phyloP scores from a whole-genome alignment of 2,329 filamentous ascomycete species.

The Fusarium sp. region DNA sequence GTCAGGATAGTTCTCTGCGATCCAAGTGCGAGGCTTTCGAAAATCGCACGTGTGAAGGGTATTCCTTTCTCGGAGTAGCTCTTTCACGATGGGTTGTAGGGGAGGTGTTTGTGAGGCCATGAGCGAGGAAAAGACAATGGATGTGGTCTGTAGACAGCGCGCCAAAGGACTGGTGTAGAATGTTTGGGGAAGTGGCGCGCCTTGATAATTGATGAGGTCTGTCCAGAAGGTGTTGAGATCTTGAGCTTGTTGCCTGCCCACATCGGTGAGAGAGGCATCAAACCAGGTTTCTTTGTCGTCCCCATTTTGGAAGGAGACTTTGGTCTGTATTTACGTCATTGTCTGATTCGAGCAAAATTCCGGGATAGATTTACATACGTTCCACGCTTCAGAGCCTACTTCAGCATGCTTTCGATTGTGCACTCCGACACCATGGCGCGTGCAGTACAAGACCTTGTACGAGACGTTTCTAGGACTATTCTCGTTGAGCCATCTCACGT shows the following conservation, averaged over 20 bases:
- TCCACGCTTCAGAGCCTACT: conserved; percentile 71
- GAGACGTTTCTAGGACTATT: conserved; percentile 58
- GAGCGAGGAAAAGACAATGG: conserved; percentile 64
- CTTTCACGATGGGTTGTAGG: conserved; percentile 69
- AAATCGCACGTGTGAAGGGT: conserved; percentile 75
- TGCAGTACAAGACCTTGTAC: conserved; percentile 70
- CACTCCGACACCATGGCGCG: conserved; percentile 70
- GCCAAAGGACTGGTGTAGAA: conserved; percentile 72
- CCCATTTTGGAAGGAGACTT: conserved; percentile 58
- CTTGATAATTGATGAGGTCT: conserved; percentile 58
- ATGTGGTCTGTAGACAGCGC: conserved; percentile 71
- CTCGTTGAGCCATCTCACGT: conserved; percentile 63
- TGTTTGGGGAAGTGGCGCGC: conserved; percentile 66
- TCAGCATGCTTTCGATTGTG: conserved; percentile 66
- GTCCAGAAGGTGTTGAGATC: conserved; percentile 68
- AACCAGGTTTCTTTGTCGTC: conserved; percentile 58
- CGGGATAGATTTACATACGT: conserved; percentile 53
- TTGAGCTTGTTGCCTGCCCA: conserved; percentile 67
- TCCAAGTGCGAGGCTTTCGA: conserved; percentile 63
- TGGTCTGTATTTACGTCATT: conserved; percentile 41
- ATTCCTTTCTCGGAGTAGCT: conserved; percentile 71
- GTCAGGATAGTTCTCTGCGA: conserved; percentile 64
- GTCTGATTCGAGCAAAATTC: rapidly evolving
- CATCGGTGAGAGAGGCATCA: conserved; percentile 65
- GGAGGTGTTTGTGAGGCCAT: conserved; percentile 53